Percentiles rank a stretch among this genome's conserved stretches.
These are phyloP conservation scores for Pythium aristosporum DNA, from an alignment of 352 stramenopile species.

Conservation along the genomic window DNA sequence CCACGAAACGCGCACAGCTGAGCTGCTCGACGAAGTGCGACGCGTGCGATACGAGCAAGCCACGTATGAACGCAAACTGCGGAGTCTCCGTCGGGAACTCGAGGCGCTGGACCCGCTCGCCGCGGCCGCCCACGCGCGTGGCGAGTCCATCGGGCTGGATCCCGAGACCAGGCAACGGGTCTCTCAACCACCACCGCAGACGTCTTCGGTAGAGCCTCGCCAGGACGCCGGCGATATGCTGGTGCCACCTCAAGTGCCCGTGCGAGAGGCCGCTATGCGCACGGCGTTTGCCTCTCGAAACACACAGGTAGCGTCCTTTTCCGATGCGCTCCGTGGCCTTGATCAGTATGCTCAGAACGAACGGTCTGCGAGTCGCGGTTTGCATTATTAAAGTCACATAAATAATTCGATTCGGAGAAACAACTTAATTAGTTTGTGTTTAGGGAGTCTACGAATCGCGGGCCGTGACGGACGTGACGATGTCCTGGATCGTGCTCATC, in stretches of 20 bases:
- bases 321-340: neutral
- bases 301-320: conserved; percentile 1
- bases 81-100: conserved; percentile 25
- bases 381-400: neutral
- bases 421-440: neutral
- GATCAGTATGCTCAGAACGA: neutral
- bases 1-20: conserved; percentile 39
- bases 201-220: neutral
- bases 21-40: conserved; percentile 45
- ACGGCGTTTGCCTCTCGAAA: neutral
- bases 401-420: neutral
- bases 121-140: conserved; percentile 8
- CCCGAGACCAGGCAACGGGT: neutral
- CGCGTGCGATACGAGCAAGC: conserved; percentile 31
- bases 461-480: conserved; percentile 89
- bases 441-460: conserved; percentile 64
- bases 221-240: neutral
- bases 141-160: conserved; percentile 4
- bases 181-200: neutral
- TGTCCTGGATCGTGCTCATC: conserved; percentile 89
- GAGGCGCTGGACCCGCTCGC: conserved; percentile 8
- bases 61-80: conserved; percentile 42
- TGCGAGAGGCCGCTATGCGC: conserved; percentile 8
- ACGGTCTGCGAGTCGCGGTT: neutral
- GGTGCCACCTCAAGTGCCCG: conserved; percentile 1